Evolutionary conservation across 2,329 filamentous ascomycete genomes (phyloP).

Genomic region (Fusarium buharicum): DNA sequence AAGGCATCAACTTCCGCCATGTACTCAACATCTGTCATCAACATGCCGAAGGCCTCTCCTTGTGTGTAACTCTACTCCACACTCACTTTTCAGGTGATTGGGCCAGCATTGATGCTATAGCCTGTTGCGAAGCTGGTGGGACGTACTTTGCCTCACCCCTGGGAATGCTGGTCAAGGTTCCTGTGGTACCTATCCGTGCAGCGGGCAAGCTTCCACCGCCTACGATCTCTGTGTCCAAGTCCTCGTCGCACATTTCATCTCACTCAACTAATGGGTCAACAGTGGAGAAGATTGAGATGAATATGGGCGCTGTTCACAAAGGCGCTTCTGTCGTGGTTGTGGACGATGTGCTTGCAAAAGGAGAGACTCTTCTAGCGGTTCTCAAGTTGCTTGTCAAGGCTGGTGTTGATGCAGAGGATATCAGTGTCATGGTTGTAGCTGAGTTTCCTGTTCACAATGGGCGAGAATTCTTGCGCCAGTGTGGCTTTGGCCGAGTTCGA

Average conservation of each 20-base stretch:
- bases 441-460: constrained; percentile 65
- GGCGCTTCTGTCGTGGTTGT: constrained; percentile 61
- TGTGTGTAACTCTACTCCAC: constrained; percentile 63
- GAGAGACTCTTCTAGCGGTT: constrained; percentile 64
- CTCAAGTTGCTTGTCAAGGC: constrained; percentile 59
- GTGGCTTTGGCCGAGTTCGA: constrained; percentile 60
- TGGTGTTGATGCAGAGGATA: constrained; percentile 53
- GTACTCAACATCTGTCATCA: constrained; percentile 66
- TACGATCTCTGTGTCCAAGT: constrained; percentile 59
- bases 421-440: constrained; percentile 64
- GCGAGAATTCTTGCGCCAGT: constrained; percentile 55
- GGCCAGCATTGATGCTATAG: constrained; percentile 58
- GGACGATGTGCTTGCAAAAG: constrained; percentile 69
- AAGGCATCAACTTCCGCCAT: constrained; percentile 65
- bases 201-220: constrained; percentile 69
- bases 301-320: constrained; percentile 52
- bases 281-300: constrained; percentile 61
- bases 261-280: constrained; percentile 35
- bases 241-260: constrained; percentile 65
- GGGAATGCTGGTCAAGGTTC: constrained; percentile 53
- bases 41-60: constrained; percentile 56
- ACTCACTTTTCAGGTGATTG: constrained; percentile 59
- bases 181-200: constrained; percentile 63
- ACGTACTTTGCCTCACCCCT: constrained; percentile 65
- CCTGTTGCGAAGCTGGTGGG: constrained; percentile 67